Evolutionary conservation across 352 stramenopile genomes (phyloP).

Genomic region (Globisporangium cylindrosporum): DNA sequence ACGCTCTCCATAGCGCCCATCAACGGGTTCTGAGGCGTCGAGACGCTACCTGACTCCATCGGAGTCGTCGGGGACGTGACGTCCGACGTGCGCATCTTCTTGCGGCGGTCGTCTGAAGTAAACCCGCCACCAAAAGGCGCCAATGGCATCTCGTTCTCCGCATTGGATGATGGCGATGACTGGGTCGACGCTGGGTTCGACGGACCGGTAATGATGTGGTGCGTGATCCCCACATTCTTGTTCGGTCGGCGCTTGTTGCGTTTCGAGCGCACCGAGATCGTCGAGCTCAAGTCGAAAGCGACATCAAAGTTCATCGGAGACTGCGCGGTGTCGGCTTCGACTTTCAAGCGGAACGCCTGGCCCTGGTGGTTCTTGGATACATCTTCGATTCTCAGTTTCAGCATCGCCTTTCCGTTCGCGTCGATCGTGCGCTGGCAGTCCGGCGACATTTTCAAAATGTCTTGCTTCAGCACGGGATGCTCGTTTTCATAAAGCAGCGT

Average conservation of each 20-base stretch:
- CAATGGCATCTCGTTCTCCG: constrained; percentile 58
- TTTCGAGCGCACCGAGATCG: constrained; percentile 94
- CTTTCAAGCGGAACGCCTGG: constrained; percentile 91
- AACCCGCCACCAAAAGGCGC: constrained; percentile 45
- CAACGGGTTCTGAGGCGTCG: constrained; percentile 35
- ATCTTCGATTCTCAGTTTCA: constrained; percentile 94
- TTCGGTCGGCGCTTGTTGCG: constrained; percentile 88
- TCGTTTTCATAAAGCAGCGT: constrained; percentile 88
- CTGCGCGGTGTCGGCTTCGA: constrained; percentile 89
- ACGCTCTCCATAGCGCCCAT: constrained; percentile 74
- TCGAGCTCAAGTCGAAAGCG: constrained; percentile 85
- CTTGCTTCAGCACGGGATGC: constrained; percentile 91
- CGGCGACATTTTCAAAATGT: constrained; percentile 91
- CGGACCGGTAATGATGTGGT: constrained; percentile 70
- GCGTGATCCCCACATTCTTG: constrained; percentile 55
- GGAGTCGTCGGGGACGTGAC: constrained; percentile 16
- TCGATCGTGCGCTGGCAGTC: constrained; percentile 88
- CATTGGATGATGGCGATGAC: constrained; percentile 68
- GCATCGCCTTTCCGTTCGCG: constrained; percentile 68
- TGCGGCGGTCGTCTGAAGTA: constrained; percentile 61
- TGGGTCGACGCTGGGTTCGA: constrained; percentile 64
- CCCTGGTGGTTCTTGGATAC: constrained; percentile 97
- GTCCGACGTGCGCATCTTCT: constrained; percentile 51
- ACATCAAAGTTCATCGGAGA: constrained; percentile 89
- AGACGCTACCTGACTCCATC: constrained; percentile 25